Evolutionary conservation across 1,284 basidiomycete species (phyloP).

Genomic region (Somion occarium): DNA sequence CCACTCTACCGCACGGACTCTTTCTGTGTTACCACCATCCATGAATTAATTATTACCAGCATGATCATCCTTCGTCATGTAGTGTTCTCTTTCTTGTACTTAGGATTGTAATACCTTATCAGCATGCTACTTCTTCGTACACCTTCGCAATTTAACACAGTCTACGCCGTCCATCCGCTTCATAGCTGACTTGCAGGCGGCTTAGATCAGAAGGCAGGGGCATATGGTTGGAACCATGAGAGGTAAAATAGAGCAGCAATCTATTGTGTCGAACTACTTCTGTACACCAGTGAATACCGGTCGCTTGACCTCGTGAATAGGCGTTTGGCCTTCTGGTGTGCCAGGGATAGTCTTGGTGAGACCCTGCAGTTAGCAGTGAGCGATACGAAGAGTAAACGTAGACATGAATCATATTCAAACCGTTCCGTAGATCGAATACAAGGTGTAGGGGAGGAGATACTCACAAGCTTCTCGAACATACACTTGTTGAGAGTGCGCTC

Average conservation of each 20-base stretch:
- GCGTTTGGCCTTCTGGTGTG: conserved; percentile 78
- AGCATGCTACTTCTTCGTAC: background rate
- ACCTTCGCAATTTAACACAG: background rate
- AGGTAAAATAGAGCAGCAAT: conserved; percentile 4
- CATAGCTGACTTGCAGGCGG: no score
- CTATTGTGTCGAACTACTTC: conserved; percentile 42
- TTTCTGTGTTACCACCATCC: background rate
- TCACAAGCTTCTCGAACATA: conserved; percentile 93
- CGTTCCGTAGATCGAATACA: background rate
- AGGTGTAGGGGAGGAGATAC: conserved; percentile 32
- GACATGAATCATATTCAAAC: background rate
- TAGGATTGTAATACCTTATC: background rate
- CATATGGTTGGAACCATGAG: background rate
- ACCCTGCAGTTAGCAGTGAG: conserved; percentile 48
- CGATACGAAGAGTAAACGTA: background rate
- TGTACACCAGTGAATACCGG: conserved; percentile 80
- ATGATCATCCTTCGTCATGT: background rate
- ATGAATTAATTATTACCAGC: background rate
- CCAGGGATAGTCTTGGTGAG: conserved; percentile 93
- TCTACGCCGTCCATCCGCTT: no score
- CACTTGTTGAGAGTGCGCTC: conserved; percentile 92
- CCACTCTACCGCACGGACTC: background rate
- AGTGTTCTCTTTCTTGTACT: background rate
- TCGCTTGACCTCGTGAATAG: conserved; percentile 86
- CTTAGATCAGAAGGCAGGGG: background rate